These are phyloP conservation scores for Picea engelmannii DNA, from an alignment of 83 land plant species.

Conservation along the genomic window DNA sequence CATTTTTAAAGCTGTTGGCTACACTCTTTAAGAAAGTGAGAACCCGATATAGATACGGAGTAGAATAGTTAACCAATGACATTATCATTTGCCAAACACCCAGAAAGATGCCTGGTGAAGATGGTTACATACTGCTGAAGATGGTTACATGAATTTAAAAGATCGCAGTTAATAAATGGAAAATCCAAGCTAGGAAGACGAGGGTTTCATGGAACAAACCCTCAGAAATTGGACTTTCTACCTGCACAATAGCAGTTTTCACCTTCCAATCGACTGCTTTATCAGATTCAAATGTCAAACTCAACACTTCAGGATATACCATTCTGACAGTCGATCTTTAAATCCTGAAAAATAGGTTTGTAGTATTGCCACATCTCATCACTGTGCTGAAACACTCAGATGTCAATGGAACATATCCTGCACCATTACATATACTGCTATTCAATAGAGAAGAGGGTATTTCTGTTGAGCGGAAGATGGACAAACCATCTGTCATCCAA, in stretches of 20 bases:
- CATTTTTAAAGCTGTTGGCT: too few species aligned
- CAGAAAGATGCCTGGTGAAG: slow-evolving; percentile 17
- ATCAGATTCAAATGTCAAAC: not conserved
- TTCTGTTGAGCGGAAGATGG: not conserved
- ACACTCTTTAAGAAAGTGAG: too few species aligned
- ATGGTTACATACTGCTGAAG: slow-evolving; percentile 74
- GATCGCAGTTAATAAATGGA: slow-evolving; percentile 78
- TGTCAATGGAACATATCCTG: not conserved
- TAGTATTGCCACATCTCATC: not conserved
- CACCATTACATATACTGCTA: not conserved
- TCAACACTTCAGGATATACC: not conserved
- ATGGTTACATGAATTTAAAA: slow-evolving; percentile 50
- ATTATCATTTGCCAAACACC: slow-evolving; percentile 67
- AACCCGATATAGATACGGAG: too few species aligned
- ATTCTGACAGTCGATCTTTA: not conserved
- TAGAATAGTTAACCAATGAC: too few species aligned
- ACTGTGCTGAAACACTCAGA: not conserved
- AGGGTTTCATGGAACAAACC: slow-evolving; percentile 54
- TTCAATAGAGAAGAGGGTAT: not conserved
- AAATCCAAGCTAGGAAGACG: slow-evolving; percentile 73
- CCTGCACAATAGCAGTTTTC: not conserved
- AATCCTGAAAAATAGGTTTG: not conserved
- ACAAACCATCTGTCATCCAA: too few species aligned
- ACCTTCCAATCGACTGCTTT: not conserved
- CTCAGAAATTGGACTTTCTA: slow-evolving; percentile 28